These are phyloP conservation scores for Boletus tomentosulus DNA, from an alignment of 768 basidiomycete species.

Conservation along the genomic window DNA sequence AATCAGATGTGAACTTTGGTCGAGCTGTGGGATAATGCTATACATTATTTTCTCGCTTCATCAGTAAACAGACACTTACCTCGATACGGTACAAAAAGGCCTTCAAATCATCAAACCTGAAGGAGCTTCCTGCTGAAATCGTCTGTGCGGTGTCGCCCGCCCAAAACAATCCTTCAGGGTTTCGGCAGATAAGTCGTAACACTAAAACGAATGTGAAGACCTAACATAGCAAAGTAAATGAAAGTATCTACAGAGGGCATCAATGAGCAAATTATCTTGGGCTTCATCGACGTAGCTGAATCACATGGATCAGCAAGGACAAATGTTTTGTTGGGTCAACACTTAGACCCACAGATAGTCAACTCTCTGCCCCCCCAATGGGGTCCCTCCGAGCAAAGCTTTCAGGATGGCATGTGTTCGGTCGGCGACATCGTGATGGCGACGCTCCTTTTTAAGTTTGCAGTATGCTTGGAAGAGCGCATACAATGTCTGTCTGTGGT, in stretches of 20 bases:
- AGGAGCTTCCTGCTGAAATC: slow-evolving; percentile 59
- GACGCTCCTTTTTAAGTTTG: slow-evolving; percentile 38
- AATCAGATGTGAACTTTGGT: slow-evolving; percentile 10
- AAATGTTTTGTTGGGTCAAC: background rate
- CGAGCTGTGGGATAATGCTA: too few species aligned
- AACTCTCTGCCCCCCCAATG: slow-evolving; percentile 36
- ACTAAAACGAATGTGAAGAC: slow-evolving; percentile 37
- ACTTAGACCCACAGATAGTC: slow-evolving; percentile 48
- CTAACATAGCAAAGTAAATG: background rate
- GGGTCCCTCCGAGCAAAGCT: slow-evolving; percentile 17
- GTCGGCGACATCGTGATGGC: slow-evolving; percentile 57
- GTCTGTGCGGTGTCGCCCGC: slow-evolving; percentile 48
- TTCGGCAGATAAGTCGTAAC: slow-evolving; percentile 55
- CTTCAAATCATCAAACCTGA: slow-evolving; percentile 68
- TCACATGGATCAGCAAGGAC: background rate
- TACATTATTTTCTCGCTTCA: too few species aligned
- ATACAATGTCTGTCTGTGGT: slow-evolving; percentile 46
- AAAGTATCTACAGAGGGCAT: slow-evolving; percentile 63
- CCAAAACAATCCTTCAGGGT: slow-evolving; percentile 71
- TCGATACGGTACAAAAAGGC: slow-evolving; percentile 62
- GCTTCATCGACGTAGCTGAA: slow-evolving; percentile 66
- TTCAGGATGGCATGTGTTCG: slow-evolving; percentile 53
- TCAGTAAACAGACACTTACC: slow-evolving; percentile 35
- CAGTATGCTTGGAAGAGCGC: slow-evolving; percentile 50
- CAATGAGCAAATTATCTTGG: slow-evolving; percentile 68